Evolutionary conservation across 768 basidiomycete species (phyloP).

Genomic region (Naganishia randhawae): DNA sequence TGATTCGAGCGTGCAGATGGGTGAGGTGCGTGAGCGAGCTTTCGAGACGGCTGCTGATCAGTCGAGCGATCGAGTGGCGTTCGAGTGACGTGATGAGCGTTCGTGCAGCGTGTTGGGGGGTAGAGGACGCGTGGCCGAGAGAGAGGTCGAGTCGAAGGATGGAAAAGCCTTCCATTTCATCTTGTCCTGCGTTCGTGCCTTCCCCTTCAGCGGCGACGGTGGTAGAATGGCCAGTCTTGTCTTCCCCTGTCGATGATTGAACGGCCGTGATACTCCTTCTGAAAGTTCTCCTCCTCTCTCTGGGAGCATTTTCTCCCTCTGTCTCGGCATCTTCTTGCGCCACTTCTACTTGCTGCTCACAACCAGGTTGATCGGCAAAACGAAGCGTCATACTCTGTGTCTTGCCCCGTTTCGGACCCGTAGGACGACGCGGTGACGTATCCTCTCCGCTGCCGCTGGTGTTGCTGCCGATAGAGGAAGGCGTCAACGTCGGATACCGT

Average conservation of each 20-base stretch:
- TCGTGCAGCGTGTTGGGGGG: conserved; percentile 59
- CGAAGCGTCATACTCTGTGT: conserved; percentile 59
- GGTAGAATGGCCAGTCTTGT: neutral
- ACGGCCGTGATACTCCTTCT: conserved; percentile 25
- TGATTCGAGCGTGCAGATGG: conserved; percentile 76
- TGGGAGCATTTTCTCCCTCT: neutral
- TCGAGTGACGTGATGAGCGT: conserved; percentile 83
- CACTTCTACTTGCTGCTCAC: conserved; percentile 47
- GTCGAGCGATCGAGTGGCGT: conserved; percentile 84
- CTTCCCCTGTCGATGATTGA: neutral
- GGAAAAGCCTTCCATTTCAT: conserved; percentile 60
- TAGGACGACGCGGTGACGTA: neutral
- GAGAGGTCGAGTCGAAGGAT: conserved; percentile 90
- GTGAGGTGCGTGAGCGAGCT: conserved; percentile 72
- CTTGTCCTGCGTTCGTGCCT: neutral
- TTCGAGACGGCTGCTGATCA: conserved; percentile 78
- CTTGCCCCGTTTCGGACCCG: conserved; percentile 5
- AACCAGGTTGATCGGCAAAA: conserved; percentile 65
- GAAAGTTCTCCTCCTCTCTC: conserved; percentile 41
- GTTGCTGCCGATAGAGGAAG: neutral
- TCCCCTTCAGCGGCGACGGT: neutral
- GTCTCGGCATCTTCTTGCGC: conserved; percentile 49
- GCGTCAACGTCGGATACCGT: conserved; percentile 70
- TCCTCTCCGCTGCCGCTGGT: neutral
- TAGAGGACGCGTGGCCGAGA: conserved; percentile 66